Percentiles rank a stretch among this genome's conserved stretches.
phyloP scores from a whole-genome alignment of 306 rosid species.

The Quercus suber region DNA sequence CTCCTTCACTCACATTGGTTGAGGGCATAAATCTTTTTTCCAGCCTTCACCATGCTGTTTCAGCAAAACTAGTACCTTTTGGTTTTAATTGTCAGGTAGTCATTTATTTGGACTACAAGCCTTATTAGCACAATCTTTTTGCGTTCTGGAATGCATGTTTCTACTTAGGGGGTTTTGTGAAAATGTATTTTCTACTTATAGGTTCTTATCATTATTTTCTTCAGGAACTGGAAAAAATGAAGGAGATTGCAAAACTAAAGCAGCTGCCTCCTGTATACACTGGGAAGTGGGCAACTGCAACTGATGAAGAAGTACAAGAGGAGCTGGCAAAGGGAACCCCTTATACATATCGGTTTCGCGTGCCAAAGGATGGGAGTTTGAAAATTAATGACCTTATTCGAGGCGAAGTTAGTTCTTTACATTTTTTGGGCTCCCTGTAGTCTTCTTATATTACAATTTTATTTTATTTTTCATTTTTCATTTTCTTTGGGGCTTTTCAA shows the following conservation, averaged over 20 bases:
- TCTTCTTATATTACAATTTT: not conserved
- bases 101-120: not conserved
- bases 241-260: constrained; percentile 73
- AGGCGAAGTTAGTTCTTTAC: constrained; percentile 67
- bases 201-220: constrained; percentile 4
- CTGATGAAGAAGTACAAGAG: constrained; percentile 63
- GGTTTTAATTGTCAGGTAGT: not conserved
- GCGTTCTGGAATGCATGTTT: not conserved
- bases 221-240: constrained; percentile 92
- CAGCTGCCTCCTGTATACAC: constrained; percentile 84
- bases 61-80: not conserved
- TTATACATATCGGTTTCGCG: constrained; percentile 76
- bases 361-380: constrained; percentile 73
- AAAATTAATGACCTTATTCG: constrained; percentile 84
- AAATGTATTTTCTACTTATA: not conserved
- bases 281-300: constrained; percentile 83
- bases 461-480: not conserved
- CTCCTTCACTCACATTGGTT: not conserved
- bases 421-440: not conserved
- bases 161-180: not conserved
- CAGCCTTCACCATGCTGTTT: not conserved
- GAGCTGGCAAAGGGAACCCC: constrained; percentile 73
- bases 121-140: not conserved
- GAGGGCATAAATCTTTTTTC: not conserved
- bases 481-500: not conserved